Conservation (phyloP, 1,284 basidiomycete species). For the Leccinum ponderosum region DNA sequence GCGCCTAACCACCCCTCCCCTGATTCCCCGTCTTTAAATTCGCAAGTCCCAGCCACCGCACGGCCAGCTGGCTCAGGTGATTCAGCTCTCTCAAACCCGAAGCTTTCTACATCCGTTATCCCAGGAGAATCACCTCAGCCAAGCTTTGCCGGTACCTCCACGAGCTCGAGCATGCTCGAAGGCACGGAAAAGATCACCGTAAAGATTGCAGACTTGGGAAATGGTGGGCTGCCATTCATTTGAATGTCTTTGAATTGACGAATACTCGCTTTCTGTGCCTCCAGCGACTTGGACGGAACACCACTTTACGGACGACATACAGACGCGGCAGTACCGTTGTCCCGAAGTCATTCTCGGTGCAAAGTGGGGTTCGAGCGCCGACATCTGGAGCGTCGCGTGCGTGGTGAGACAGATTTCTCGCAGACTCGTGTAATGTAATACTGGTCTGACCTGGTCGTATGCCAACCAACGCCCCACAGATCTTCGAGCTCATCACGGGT, state of each 20-base stretch:
- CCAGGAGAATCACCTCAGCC: constrained; percentile 41
- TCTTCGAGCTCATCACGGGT: constrained; percentile 89
- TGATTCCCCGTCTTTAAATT: constrained; percentile 22
- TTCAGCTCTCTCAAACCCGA: constrained; percentile 16
- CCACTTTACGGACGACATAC: constrained; percentile 95
- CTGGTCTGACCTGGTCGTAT: constrained; percentile 1
- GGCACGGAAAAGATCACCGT: constrained; percentile 89
- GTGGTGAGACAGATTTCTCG: constrained; percentile 59
- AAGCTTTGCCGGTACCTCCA: constrained; percentile 30
- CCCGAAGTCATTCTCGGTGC: constrained; percentile 97
- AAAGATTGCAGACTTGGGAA: constrained; percentile 98
- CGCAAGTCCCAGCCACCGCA: constrained; percentile 16
- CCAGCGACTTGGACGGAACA: constrained; percentile 85
- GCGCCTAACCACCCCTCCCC: constrained; percentile 43
- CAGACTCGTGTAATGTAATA: not conserved
- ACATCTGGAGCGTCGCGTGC: constrained; percentile 96
- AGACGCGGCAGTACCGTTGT: constrained; percentile 96
- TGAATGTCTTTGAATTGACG: constrained; percentile 1
- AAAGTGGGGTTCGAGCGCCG: constrained; percentile 91
- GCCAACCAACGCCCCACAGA: constrained; percentile 43
- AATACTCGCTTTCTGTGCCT: constrained; percentile 5
- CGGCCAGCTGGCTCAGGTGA: constrained; percentile 35
- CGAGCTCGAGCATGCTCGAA: constrained; percentile 31
- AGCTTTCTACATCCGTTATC: constrained; percentile 41
- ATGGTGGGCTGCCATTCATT: constrained; percentile 40